Base-by-base conservation (phyloP, 768 basidiomycete species). In the Crassisporium funariophilum region DNA sequence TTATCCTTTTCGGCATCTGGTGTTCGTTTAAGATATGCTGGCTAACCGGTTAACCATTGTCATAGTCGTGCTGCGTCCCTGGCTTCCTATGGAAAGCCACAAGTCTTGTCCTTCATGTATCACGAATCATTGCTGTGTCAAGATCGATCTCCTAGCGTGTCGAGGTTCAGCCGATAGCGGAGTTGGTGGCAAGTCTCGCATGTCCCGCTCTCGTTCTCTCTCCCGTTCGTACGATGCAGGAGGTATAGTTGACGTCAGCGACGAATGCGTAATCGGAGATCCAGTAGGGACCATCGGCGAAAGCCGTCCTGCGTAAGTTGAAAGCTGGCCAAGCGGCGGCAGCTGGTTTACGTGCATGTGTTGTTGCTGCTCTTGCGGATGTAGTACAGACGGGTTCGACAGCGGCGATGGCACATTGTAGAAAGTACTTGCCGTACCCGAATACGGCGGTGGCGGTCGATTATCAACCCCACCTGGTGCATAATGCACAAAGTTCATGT, bases 401-500 rank as follows among this genome's bases (percentile, higher is more conserved):
- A 77, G 65, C 13, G 78, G 76, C n/a, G 82, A 82, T 15, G 82
- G 72, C 19, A 75, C 67, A 19, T 74, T 66, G 74, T 68, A 82
- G 59, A 68, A 80, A 49, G 52, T 63, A 52, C 59, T 64, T 40
- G 55, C 64, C 44, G 53, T 57, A 44, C 64, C 65, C 58, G 71
- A 60, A 46, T 60, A 71, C 47, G 63, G 53, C 53, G 61, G 71
- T 60, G 63, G 53, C 53, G 61, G 71, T 60, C 54, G 66, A 50
- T 24, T 65, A 51, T 56, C 70, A 55, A 60, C 65, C 54, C 59
- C 70, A 44, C 58, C 58, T 17, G 69, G 68, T 19, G 70, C 61
- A 53, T 86, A 86, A 46, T 84, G 82, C 34, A 79, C 74, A 64
- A 84, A 86, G 49, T 68, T 79, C 63, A 79, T 64, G 41, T 62